Evolutionary conservation across 1,284 basidiomycete species (phyloP), one percentile per base, ranked within the genome.

Genomic region (Cryptococcus deneoformans): DNA sequence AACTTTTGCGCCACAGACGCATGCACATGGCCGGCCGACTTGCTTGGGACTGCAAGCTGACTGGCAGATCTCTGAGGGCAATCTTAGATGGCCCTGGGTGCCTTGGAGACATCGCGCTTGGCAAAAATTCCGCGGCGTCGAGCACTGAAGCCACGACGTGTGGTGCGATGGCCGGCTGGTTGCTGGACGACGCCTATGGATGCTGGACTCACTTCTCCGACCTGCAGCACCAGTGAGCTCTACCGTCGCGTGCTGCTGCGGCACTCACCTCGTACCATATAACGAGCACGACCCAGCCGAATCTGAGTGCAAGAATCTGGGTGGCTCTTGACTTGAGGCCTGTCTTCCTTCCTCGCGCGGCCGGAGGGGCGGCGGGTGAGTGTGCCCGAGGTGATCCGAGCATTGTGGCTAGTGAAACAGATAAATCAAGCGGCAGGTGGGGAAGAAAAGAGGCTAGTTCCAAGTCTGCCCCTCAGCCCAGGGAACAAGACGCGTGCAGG

Each of bases 251-350:
- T 29, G 29, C 37, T 14, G 49, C 9, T n/a, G 35, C 8, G 37
- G 5, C n/a, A 29, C 83, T 82, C 43, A 88, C 78, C 73, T 92
- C 90, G 66, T 84, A 87, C 88, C 86, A 87, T n/a, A 88, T 72
- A 37, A 88, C 76, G 36, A 84, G 64, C 0, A 85, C 73, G 20
- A 86, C 71, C 84, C 86, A 87, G 34, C 82, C 71, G 35, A 86
- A 74, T 14, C 85, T 79, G 50, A 87, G 75, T 0, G 68, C 74
- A 14, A 73, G 61, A 35, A 77, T 57, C 54, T 75, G 72, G 1
- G 73, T 72, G 2, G 65, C 60, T 38, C 73, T 58, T 24, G 64
- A 64, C 35, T 59, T 62, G 50, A 74, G 53, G 10, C 70, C 64
- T 7, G 65, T 66, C 54, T 62, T 61, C 37, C 68, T 57, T 8